phyloP scores from a whole-genome alignment of 768 basidiomycete genomes.

The Sporobolomyces roseus region DNA sequence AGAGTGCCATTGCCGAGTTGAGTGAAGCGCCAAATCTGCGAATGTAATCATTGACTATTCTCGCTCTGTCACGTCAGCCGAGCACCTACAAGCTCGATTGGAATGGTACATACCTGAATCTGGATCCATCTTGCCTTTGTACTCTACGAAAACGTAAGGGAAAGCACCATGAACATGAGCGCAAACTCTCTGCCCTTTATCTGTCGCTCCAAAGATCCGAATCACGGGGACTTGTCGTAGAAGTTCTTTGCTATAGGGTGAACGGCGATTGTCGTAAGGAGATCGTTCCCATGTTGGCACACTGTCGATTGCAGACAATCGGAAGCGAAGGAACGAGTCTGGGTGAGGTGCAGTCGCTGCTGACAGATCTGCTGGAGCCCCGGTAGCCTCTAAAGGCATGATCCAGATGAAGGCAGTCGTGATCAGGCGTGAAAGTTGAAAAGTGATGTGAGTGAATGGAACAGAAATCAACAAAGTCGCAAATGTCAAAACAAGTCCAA shows the following conservation, averaged over 20 bases:
- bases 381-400: not conserved
- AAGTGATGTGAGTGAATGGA: too few species aligned
- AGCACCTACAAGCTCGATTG: not conserved
- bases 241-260: slow-evolving; percentile 18
- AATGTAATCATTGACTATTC: slow-evolving; percentile 68
- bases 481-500: too few species aligned
- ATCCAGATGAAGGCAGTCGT: too few species aligned
- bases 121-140: slow-evolving; percentile 63
- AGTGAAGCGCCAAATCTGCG: slow-evolving; percentile 66
- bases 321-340: slow-evolving; percentile 28
- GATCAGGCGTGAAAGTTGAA: not conserved
- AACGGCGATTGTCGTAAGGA: slow-evolving; percentile 22
- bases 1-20: slow-evolving; percentile 79
- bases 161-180: slow-evolving; percentile 89
- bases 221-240: slow-evolving; percentile 59
- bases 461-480: too few species aligned
- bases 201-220: slow-evolving; percentile 79
- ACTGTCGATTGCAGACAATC: slow-evolving; percentile 24
- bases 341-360: slow-evolving; percentile 2
- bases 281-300: not conserved
- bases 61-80: too few species aligned
- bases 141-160: slow-evolving; percentile 89
- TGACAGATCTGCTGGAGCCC: not conserved
- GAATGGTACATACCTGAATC: slow-evolving; percentile 56
- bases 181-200: slow-evolving; percentile 70